phyloP scores from a whole-genome alignment of 805 yeast genomes.

The Metschnikowia sp. region DNA sequence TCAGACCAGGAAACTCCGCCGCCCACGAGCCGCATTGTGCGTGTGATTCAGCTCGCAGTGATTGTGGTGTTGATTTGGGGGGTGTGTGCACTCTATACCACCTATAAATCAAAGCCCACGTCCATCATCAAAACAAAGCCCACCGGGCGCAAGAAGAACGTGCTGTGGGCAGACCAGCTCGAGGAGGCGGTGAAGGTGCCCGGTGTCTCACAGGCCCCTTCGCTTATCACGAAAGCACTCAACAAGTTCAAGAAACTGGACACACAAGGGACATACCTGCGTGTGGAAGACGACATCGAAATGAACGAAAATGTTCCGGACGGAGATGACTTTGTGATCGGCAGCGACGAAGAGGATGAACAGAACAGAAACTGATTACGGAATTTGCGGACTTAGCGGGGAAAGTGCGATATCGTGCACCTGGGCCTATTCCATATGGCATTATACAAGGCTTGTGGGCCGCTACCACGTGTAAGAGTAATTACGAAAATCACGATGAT shows the following conservation, averaged over 20 bases:
- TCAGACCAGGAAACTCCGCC: not conserved
- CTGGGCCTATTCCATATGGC: too few species aligned
- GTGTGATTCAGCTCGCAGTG: conserved; percentile 40
- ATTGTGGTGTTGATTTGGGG: conserved; percentile 40
- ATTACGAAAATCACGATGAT: too few species aligned
- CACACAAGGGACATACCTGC: conserved; percentile 25
- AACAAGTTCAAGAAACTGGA: conserved; percentile 31
- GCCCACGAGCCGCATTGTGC: conserved; percentile 25
- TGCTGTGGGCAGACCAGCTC: conserved; percentile 47
- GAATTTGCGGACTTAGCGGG: too few species aligned
- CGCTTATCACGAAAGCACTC: conserved; percentile 36
- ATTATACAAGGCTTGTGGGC: too few species aligned
- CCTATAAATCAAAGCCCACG: conserved; percentile 37
- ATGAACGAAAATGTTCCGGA: conserved; percentile 29
- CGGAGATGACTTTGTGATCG: conserved; percentile 44
- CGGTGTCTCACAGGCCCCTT: conserved; percentile 25
- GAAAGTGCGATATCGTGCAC: too few species aligned
- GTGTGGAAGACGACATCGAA: conserved; percentile 33
- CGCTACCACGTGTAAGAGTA: too few species aligned
- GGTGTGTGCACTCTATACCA: conserved; percentile 33
- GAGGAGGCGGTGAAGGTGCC: conserved; percentile 29
- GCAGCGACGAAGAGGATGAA: conserved; percentile 44
- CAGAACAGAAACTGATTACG: too few species aligned
- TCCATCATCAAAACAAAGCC: conserved; percentile 39
- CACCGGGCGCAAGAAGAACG: conserved; percentile 39